These are phyloP conservation scores for Triangularia verruculosa DNA, from an alignment of 2,329 filamentous ascomycete genomes.

Conservation along the genomic window DNA sequence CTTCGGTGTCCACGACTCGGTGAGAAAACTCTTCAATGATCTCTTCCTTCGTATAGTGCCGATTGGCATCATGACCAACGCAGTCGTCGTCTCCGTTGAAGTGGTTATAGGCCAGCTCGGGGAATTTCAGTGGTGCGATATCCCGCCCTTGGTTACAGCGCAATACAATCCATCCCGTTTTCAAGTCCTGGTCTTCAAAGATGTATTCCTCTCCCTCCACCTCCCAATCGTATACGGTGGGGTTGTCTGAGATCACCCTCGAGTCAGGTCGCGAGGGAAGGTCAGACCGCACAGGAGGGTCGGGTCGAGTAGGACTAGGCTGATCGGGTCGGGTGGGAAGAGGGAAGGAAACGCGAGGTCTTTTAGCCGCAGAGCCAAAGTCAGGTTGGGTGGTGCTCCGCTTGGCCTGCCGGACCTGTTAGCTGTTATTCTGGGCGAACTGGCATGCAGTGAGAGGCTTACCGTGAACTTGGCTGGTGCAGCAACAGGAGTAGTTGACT, in stretches of 20 bases:
- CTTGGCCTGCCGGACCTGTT: background rate
- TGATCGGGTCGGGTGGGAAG: too few species aligned
- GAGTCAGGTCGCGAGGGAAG: too few species aligned
- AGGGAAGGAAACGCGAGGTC: background rate
- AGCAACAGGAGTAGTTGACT: too few species aligned
- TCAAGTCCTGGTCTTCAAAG: background rate
- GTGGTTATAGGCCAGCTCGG: background rate
- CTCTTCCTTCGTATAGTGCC: background rate
- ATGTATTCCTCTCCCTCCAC: background rate
- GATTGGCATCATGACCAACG: background rate
- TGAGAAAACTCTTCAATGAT: background rate
- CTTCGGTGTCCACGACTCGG: background rate
- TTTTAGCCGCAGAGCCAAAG: background rate
- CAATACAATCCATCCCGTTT: background rate
- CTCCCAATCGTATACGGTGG: background rate
- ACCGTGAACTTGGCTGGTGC: too few species aligned
- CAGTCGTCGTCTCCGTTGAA: background rate
- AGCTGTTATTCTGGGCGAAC: background rate
- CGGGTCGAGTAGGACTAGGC: too few species aligned
- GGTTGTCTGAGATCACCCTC: background rate
- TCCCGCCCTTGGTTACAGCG: background rate
- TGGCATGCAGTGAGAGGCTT: too few species aligned
- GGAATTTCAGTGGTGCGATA: background rate
- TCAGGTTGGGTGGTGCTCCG: background rate
- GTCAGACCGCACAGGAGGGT: background rate